Evolutionary conservation across 176 grass and related monocot species (phyloP).

Genomic region (Rhynchospora tenuis): DNA sequence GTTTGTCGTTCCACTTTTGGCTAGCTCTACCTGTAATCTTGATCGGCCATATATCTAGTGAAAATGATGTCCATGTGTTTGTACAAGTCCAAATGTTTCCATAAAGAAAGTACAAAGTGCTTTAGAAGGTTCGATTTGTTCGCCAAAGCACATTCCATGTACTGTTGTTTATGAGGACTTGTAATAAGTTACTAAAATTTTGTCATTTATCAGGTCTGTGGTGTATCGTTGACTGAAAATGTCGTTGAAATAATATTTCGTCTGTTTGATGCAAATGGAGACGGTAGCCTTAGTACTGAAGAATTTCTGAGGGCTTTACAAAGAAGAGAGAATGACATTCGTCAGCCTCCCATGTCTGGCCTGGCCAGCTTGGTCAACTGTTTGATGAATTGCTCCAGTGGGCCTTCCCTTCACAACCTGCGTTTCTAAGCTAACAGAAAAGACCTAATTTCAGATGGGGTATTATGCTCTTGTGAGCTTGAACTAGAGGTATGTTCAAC

Average conservation of each 20-base stretch:
- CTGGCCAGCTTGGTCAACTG: slow-evolving; percentile 43
- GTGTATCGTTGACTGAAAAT: slow-evolving; percentile 51
- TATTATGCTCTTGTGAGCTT: not conserved
- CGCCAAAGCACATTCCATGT: not conserved
- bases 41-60: too few species aligned
- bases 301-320: slow-evolving; percentile 79
- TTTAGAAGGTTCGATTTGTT: not conserved
- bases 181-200: not conserved
- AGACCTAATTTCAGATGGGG: not conserved
- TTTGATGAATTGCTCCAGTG: slow-evolving; percentile 45
- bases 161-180: not conserved
- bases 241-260: slow-evolving; percentile 83
- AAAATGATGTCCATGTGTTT: too few species aligned
- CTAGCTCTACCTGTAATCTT: too few species aligned
- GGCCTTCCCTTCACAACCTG: slow-evolving; percentile 27
- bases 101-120: not conserved
- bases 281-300: slow-evolving; percentile 61
- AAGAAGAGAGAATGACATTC: slow-evolving; percentile 55
- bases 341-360: slow-evolving; percentile 36
- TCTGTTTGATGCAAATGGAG: slow-evolving; percentile 65
- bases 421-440: slow-evolving; percentile 5
- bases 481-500: slow-evolving; percentile 1
- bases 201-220: slow-evolving; percentile 55
- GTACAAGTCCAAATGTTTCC: not conserved
- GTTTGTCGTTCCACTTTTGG: not conserved